Base-by-base conservation (phyloP, 139 green algal genomes). In the Tetratostichococcus sp. region DNA sequence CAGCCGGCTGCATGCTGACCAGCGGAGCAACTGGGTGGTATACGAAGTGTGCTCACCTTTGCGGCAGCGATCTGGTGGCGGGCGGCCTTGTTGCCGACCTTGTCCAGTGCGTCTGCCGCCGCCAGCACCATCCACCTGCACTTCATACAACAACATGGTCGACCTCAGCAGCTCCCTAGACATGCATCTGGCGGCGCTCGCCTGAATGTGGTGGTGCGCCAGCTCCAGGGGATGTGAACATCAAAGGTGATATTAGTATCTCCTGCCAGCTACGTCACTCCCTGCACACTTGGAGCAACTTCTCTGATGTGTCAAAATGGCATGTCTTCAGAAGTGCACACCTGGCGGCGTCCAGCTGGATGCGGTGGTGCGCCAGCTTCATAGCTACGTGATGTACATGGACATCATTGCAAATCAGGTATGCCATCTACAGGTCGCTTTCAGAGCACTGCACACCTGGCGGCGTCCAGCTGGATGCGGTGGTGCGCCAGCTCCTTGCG, bases 41-140 rank as follows among this genome's bases (percentile, higher is more conserved):
- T 26, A 62, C 26, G 50, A 2, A 25, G 14, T 62, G 11, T 25
- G 50, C 19, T 8, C 19, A 62, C 90, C 87, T 99, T 98, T 71
- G 95, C 96, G 0, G 86, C 91, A 0, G 94, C 93, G 72, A 98
- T 93, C 43, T 92, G 75, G 8, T 72, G 86, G 14, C 88, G 80
- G 5, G 94, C 94, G 19, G 50, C 50, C 87, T 97, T 97, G 87
- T 91, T 90, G 32, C 93, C 95, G 25, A 85, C 33, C 23, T 67
- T 68, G 76, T 98, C 94, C 30, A 98, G 77, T 4, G 83, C 73
- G 33, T 87, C 74, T 0, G 94, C 92, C 1, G 94, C 94, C 8
- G 89, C 72, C 26, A 97, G 86, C 69, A 97, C 93, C n/a, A 89
- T 69, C 80, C 94, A 75, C 75, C 85, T 84, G 70, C 50, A 62